Conservation (phyloP, 2,329 filamentous ascomycete genomes). For the Madurella mycetomatis region DNA sequence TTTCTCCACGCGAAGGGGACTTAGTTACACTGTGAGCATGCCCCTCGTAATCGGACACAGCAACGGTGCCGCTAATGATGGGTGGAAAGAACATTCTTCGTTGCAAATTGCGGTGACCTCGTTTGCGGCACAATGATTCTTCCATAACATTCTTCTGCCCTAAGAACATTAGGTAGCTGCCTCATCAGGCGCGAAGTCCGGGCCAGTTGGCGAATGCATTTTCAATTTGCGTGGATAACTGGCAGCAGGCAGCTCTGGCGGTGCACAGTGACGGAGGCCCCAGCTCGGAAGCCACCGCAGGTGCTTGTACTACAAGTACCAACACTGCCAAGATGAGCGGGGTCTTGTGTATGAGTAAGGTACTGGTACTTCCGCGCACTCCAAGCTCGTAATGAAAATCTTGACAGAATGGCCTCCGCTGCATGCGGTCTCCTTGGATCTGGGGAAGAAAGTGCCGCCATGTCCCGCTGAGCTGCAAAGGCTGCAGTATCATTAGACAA, state of each 20-base stretch:
- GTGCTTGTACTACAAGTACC: no score
- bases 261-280: no score
- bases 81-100: neutral
- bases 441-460: conserved; percentile 1
- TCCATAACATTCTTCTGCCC: conserved; percentile 4
- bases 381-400: neutral
- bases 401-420: conserved; percentile 4
- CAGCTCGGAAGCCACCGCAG: no score
- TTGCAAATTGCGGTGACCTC: neutral
- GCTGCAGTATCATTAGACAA: neutral
- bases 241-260: no score
- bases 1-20: no score
- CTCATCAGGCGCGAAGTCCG: conserved; percentile 17
- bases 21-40: no score
- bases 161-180: conserved; percentile 5
- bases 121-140: neutral
- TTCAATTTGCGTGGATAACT: no score
- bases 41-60: no score
- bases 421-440: neutral
- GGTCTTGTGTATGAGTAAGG: neutral
- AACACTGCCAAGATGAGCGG: no score
- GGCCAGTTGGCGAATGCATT: no score
- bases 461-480: neutral
- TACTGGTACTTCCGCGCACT: conserved; percentile 6
- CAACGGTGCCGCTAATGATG: neutral